Conservation (phyloP, 225 moss, liverwort and hornwort species). For the Sphagnum tenellum region DNA sequence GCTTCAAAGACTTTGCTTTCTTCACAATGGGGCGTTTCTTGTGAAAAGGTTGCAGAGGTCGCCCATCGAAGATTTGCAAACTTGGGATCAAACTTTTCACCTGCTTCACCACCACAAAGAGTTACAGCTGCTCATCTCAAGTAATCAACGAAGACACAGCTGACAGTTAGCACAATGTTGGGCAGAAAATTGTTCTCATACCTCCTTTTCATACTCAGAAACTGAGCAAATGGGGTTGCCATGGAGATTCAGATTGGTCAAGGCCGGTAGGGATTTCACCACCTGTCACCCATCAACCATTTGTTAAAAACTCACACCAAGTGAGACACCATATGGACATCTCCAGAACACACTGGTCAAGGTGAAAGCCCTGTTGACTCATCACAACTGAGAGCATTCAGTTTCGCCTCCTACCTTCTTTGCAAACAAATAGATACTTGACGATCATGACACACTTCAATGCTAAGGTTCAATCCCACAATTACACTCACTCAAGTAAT, state of each 20-base stretch:
- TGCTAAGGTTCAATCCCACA: too few species aligned
- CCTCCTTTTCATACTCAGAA: constrained; percentile 53
- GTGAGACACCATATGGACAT: too few species aligned
- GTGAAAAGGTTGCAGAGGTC: constrained; percentile 47
- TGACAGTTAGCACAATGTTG: neutral
- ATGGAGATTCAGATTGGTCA: constrained; percentile 75
- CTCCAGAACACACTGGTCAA: too few species aligned
- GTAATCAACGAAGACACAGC: neutral
- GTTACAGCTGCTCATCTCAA: neutral
- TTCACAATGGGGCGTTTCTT: constrained; percentile 36
- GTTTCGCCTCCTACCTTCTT: neutral
- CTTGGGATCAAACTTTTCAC: constrained; percentile 54
- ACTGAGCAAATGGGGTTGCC: constrained; percentile 62
- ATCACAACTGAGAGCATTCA: too few species aligned
- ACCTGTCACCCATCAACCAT: constrained; percentile 28
- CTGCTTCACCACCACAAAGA: constrained; percentile 21
- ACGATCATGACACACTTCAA: neutral
- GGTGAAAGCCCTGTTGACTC: too few species aligned
- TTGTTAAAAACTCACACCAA: too few species aligned
- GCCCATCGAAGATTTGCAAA: constrained; percentile 75
- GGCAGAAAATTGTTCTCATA: constrained; percentile 4
- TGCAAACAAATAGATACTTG: constrained; percentile 8
- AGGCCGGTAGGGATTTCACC: constrained; percentile 43
- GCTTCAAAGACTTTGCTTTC: constrained; percentile 16
- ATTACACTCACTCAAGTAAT: too few species aligned